Evolutionary conservation across 805 yeast genomes (phyloP).

Genomic region (Candida stauntonica): DNA sequence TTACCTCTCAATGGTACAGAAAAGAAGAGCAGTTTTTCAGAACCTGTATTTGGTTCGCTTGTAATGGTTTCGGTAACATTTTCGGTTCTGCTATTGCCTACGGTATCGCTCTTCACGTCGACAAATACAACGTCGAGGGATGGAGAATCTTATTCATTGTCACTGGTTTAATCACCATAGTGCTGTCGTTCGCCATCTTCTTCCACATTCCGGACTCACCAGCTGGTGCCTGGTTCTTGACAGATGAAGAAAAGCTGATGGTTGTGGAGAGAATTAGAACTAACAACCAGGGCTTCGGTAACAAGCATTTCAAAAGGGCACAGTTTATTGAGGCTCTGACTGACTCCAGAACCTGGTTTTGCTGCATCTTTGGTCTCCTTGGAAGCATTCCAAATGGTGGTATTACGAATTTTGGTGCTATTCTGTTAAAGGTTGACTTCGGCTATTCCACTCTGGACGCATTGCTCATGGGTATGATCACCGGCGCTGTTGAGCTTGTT

Average conservation of each 20-base stretch:
- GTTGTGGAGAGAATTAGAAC: conserved; percentile 49
- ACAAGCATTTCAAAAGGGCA: conserved; percentile 45
- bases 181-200: conserved; percentile 42
- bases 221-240: conserved; percentile 41
- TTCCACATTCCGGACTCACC: conserved; percentile 57
- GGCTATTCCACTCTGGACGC: conserved; percentile 34
- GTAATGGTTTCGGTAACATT: background rate
- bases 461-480: conserved; percentile 30
- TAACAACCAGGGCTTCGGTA: conserved; percentile 57
- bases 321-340: conserved; percentile 49
- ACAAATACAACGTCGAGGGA: conserved; percentile 37
- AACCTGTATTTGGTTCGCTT: background rate
- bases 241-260: conserved; percentile 41
- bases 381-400: conserved; percentile 53
- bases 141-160: conserved; percentile 62
- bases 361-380: conserved; percentile 36
- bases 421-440: conserved; percentile 12
- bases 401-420: conserved; percentile 17
- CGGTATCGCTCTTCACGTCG: conserved; percentile 38
- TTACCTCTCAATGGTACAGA: background rate
- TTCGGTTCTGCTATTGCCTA: conserved; percentile 30
- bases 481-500: conserved; percentile 10
- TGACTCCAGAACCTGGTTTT: conserved; percentile 47
- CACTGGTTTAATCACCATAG: conserved; percentile 54
- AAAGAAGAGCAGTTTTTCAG: background rate